These are phyloP conservation scores for Colletotrichum magnum DNA, from an alignment of 2,329 filamentous ascomycete species.

Conservation along the genomic window DNA sequence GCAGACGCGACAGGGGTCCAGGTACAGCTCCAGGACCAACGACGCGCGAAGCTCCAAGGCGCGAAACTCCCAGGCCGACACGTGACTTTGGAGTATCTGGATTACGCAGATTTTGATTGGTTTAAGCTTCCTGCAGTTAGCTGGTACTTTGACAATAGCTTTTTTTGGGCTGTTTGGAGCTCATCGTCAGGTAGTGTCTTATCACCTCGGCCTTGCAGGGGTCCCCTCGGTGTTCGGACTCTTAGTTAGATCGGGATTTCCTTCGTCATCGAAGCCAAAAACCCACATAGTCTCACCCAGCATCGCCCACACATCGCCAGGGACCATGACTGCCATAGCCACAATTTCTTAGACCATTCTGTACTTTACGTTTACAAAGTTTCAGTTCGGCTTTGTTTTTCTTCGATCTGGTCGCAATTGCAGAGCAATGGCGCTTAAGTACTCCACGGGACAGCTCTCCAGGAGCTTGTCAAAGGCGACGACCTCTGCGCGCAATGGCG, in stretches of 20 bases:
- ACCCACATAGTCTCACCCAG: conserved; percentile 17
- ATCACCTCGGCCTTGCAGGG: conserved; percentile 26
- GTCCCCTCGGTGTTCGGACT: conserved; percentile 24
- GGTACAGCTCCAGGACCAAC: neutral
- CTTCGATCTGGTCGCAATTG: neutral
- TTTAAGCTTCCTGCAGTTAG: neutral
- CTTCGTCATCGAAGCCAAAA: conserved; percentile 39
- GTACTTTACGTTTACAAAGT: neutral
- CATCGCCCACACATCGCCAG: conserved; percentile 25
- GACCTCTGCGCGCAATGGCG: conserved; percentile 38
- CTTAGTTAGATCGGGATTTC: conserved; percentile 37
- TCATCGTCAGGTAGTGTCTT: neutral
- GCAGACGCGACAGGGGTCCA: conserved; percentile 31
- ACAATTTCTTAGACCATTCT: conserved; percentile 19
- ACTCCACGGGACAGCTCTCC: conserved; percentile 55
- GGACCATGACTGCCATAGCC: conserved; percentile 31
- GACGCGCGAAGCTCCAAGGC: conserved; percentile 15
- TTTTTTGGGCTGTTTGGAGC: accelerated
- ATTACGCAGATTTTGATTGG: conserved; percentile 39
- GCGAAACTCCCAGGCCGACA: conserved; percentile 27
- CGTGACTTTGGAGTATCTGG: conserved; percentile 19
- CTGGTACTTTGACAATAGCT: conserved; percentile 1
- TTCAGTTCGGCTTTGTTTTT: neutral
- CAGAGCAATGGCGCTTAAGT: conserved; percentile 56
- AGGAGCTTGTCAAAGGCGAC: conserved; percentile 44